A percentile compares a stretch with the other conserved stretches of the same genome.
phyloP scores from a whole-genome alignment of 495 filamentous ascomycete species.

The Aspergillus carlsbadensis region DNA sequence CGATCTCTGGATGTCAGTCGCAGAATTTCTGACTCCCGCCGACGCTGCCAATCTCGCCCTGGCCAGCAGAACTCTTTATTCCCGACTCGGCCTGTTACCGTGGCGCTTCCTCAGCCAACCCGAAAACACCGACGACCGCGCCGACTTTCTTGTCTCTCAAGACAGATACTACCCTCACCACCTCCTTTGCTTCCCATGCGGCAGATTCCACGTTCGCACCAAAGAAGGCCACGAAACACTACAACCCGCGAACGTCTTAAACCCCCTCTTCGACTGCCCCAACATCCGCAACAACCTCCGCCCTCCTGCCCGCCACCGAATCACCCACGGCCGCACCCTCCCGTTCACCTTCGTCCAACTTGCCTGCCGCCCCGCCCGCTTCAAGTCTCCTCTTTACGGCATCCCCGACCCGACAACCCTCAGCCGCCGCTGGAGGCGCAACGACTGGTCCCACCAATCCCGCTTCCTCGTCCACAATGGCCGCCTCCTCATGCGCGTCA shows the following conservation, averaged over 20 bases:
- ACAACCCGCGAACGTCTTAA: conserved; percentile 43
- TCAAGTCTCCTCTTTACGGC: conserved; percentile 40
- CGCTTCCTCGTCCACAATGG: conserved; percentile 51
- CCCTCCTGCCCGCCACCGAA: conserved; percentile 45
- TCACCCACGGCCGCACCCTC: conserved; percentile 51
- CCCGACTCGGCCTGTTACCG: conserved; percentile 41
- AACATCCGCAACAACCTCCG: conserved; percentile 39
- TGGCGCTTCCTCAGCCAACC: conserved; percentile 34
- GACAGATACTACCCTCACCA: conserved; percentile 49
- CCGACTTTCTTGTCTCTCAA: conserved; percentile 46
- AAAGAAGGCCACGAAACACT: conserved; percentile 50
- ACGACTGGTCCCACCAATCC: conserved; percentile 48
- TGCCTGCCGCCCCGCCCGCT: conserved; percentile 40
- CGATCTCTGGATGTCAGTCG: conserved; percentile 44
- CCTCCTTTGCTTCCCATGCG: conserved; percentile 58
- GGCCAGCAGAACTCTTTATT: conserved; percentile 44
- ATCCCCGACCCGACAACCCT: conserved; percentile 37
- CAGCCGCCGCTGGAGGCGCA: conserved; percentile 48
- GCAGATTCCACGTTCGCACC: conserved; percentile 48
- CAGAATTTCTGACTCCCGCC: conserved; percentile 37
- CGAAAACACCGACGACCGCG: conserved; percentile 37
- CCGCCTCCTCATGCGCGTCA: conserved; percentile 53
- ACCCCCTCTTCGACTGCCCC: conserved; percentile 55
- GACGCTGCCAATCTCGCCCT: conserved; percentile 49
- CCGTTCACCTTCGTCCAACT: conserved; percentile 58